These are phyloP conservation scores for Pyricularia grisea DNA, from an alignment of 2,329 filamentous ascomycete genomes.

Conservation along the genomic window DNA sequence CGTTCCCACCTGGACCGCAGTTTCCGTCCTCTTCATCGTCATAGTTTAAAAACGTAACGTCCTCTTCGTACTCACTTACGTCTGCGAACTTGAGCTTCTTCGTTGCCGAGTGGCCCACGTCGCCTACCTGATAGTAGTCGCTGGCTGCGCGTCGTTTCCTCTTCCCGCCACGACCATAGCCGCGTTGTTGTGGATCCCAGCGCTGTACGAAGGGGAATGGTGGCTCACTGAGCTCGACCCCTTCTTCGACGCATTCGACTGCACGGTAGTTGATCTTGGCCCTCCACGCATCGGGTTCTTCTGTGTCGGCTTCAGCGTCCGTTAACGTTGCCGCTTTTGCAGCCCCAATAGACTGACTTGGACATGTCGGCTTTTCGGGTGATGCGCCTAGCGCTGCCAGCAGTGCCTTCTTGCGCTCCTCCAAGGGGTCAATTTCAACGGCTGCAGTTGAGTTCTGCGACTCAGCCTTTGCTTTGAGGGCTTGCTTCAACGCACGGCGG, in stretches of 20 bases:
- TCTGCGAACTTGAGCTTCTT: constrained; percentile 31
- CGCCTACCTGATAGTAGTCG: constrained; percentile 26
- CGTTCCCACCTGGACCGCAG: constrained; percentile 12
- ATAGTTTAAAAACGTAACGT: constrained; percentile 31
- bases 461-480: constrained; percentile 11
- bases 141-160: constrained; percentile 37
- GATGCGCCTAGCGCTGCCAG: constrained; percentile 18
- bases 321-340: not conserved
- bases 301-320: constrained; percentile 21
- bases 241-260: constrained; percentile 74
- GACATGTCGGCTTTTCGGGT: not conserved
- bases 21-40: constrained; percentile 22
- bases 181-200: constrained; percentile 69
- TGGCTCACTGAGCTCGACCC: constrained; percentile 59
- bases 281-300: constrained; percentile 59
- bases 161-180: constrained; percentile 25
- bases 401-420: constrained; percentile 30
- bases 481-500: constrained; percentile 28
- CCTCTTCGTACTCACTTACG: constrained; percentile 24
- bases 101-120: constrained; percentile 16
- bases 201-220: constrained; percentile 85
- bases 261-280: constrained; percentile 65
- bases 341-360: not conserved
- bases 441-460: not conserved
- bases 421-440: constrained; percentile 15